These are phyloP conservation scores for Cruciata laevipes DNA, from an alignment of 257 asterid species.

Conservation along the genomic window DNA sequence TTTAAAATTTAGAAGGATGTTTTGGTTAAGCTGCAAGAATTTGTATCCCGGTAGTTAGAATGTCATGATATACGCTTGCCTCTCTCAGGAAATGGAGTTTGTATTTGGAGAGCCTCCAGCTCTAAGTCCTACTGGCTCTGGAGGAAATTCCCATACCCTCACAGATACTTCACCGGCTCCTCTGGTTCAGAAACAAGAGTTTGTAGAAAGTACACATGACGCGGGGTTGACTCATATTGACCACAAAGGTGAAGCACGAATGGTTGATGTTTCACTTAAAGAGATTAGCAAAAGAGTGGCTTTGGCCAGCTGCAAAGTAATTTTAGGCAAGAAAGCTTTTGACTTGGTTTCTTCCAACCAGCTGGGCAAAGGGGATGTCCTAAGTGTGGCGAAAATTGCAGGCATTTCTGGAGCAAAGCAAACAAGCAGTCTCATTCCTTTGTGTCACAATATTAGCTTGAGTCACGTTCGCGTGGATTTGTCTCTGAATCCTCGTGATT, in stretches of 20 bases:
- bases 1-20: too few relatives aligned
- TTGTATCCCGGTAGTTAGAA: neutral
- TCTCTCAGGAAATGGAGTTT: conserved; percentile 4
- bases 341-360: neutral
- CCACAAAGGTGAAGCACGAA: conserved; percentile 2
- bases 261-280: conserved; percentile 4
- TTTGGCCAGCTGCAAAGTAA: conserved; percentile 7
- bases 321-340: conserved; percentile 3
- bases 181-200: neutral
- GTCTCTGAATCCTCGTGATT: conserved; percentile 7
- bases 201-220: neutral
- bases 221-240: conserved; percentile 1
- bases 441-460: conserved; percentile 6
- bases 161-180: neutral
- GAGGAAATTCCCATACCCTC: neutral
- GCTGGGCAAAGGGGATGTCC: conserved; percentile 1
- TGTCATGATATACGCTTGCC: neutral
- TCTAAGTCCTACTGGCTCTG: neutral
- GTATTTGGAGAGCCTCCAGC: conserved; percentile 4
- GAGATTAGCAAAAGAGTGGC: conserved; percentile 3
- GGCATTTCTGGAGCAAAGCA: conserved; percentile 5
- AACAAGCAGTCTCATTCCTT: conserved; percentile 1
- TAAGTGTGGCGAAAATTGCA: conserved; percentile 5
- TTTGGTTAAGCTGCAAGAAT: too few relatives aligned
- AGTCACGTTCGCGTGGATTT: conserved; percentile 2